Evolutionary conservation across 805 yeast genomes (phyloP).

Genomic region (Pichia sporocuriosa): DNA sequence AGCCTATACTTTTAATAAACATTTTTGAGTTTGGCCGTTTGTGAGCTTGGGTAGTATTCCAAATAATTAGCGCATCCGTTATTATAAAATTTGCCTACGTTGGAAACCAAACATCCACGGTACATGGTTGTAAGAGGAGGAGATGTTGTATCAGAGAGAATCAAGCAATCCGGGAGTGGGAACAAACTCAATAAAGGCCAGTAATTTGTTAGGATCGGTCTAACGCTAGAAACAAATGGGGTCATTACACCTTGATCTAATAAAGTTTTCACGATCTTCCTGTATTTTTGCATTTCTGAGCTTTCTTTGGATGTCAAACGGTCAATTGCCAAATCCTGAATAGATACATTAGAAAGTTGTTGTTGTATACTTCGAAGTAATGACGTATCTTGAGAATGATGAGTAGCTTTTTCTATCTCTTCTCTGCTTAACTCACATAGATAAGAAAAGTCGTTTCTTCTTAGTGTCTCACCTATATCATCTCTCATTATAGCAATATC

Average conservation of each 20-base stretch:
- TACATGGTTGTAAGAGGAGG: conserved; percentile 70
- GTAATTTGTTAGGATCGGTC: conserved; percentile 63
- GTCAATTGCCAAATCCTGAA: conserved; percentile 25
- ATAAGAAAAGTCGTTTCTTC: conserved; percentile 60
- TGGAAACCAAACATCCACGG: conserved; percentile 74
- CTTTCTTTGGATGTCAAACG: conserved; percentile 28
- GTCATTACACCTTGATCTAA: conserved; percentile 84
- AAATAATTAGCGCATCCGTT: conserved; percentile 53
- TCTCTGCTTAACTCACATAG: conserved; percentile 26
- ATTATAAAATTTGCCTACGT: conserved; percentile 51
- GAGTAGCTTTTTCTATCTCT: conserved; percentile 13
- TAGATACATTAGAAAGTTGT: too few species aligned
- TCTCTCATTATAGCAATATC: conserved; percentile 74
- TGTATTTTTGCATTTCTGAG: conserved; percentile 48
- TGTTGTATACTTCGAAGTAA: too few species aligned
- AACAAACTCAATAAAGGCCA: conserved; percentile 64
- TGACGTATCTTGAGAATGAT: too few species aligned
- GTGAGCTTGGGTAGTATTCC: conserved; percentile 64
- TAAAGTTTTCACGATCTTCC: conserved; percentile 70
- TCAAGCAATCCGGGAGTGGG: conserved; percentile 66
- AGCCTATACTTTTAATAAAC: conserved; percentile 21
- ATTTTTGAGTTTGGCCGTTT: conserved; percentile 43
- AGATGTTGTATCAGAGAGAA: conserved; percentile 65
- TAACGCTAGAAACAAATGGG: conserved; percentile 58
- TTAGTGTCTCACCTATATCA: conserved; percentile 61